Base-by-base conservation (phyloP, 2,329 filamentous ascomycete species). In the Ceratocystis diversiconidia region DNA sequence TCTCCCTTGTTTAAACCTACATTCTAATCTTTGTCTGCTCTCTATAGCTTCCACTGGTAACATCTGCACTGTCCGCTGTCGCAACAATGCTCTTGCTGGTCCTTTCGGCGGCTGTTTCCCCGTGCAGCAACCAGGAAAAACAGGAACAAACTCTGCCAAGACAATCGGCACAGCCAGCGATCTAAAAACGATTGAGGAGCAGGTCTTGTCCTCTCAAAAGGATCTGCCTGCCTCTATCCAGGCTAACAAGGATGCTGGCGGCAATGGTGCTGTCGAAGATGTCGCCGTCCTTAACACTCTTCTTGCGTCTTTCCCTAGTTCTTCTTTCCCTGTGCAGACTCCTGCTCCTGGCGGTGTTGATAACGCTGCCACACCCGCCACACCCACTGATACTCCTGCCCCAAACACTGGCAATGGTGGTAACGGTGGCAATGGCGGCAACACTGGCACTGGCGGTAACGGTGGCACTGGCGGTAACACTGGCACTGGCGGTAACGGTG, bases 51-150 rank as follows among this genome's bases (percentile, higher is more conserved):
- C 82, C 0, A 82, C 81, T 1, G 83, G 84, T 55, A 80, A 83
- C 65, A 70, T 84, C 48, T 83, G 81, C 76, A 84, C 82, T 0
- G 76, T 85, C 22, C 79, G 82, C 44, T 85, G 82, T 75, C 77
- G 81, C 22, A 85, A 85, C 75, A 81, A 79, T 65, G 80, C 81
- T 3, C 73, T 79, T 2, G 80, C 80, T 8, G 81, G 81, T 3
- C 81, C 81, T 12, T 85, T 85, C 65, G 80, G 80, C 48, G 79
- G 82, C 62, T 85, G 82, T 73, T 80, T 85, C 71, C 74, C 81
- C 1, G 77, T 84, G 19, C 79, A 83, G 72, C 83, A 85, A 70
- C 73, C 74, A 36, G 82, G 83, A 69, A 69, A 72, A 0, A 66
- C 76, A 59, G 77, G 72, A 61, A 71, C 71, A 65, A 82, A 82